Evolutionary conservation across 768 basidiomycete genomes (phyloP), one percentile per base, ranked within the genome.

Genomic region (Pholiota conissans): DNA sequence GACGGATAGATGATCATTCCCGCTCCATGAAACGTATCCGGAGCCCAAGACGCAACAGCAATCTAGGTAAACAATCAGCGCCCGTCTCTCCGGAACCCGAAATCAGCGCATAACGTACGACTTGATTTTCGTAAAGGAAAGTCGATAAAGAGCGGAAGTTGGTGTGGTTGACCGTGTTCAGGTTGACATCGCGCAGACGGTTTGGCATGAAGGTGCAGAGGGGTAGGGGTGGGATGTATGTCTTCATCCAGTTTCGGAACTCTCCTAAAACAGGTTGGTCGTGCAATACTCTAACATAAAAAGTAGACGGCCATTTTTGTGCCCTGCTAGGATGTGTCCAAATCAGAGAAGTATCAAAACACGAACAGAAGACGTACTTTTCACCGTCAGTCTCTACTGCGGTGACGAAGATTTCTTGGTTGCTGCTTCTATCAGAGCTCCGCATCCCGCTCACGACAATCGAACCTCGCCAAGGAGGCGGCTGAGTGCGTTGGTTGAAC

Each of bases 311-410:
- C 86, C 86, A 88, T 32, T 78, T 71, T 58, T 83, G 80, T 60
- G 79, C 75, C 70, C 83, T 74, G 75, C 76, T 77, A 67, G 61
- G 65, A 66, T 49, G 60, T 57, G 62, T 61, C 65, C 63, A 63
- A 69, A 69, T 73, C 59, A 77, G 66, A 54, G 58, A 62, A 59
- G 52, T 60, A 55, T 56, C 49, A 40, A 52, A 37, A 24, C 47
- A 40, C 37, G 46, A 61, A 42, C 34, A 53, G 54, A 45, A 37
- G 47, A 78, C 84, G 68, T 76, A 88, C 86, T 79, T 84, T 63
- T 87, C 84, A n/a, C 86, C 85, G 66, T 86, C 86, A 30, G 84
- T 86, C 73, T 88, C 86, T 40, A 85, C 84, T 24, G 84, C 85
- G 27, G 84, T 84, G 63, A 86, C 83, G 52, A 73, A 76, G 49